Conservation (phyloP, 2,329 filamentous ascomycete species). For the Talaromyces sp. region DNA sequence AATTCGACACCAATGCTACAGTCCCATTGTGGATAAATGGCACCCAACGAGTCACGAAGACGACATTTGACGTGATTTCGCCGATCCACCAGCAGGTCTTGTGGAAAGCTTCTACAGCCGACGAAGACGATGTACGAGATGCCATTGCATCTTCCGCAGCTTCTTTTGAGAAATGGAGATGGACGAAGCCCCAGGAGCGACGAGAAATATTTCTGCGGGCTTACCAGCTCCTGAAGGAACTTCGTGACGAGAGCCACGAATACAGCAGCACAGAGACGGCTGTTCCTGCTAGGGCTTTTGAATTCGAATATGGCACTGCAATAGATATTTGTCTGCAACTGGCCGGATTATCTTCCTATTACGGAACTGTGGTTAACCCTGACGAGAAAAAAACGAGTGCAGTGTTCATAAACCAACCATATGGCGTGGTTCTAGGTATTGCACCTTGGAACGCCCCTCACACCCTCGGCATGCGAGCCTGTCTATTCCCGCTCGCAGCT, state of each 20-base stretch:
- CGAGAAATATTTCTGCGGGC: background rate
- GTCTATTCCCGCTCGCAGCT: background rate
- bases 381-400: background rate
- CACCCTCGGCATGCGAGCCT: background rate
- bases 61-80: conserved; percentile 32
- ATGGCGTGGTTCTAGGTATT: background rate
- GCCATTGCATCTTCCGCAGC: background rate
- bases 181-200: background rate
- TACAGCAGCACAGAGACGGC: background rate
- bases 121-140: conserved; percentile 3
- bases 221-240: background rate
- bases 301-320: background rate
- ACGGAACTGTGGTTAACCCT: background rate
- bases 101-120: background rate
- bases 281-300: background rate
- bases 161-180: conserved; percentile 2
- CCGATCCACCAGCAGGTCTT: background rate
- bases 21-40: background rate
- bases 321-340: background rate
- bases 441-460: background rate
- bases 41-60: background rate
- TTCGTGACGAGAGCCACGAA: background rate
- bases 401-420: background rate
- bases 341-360: background rate
- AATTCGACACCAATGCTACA: background rate